Evolutionary conservation across 2,329 filamentous ascomycete genomes (phyloP), one percentile per base, ranked within the genome.

Genomic region (Ascochyta viciae-villosae): DNA sequence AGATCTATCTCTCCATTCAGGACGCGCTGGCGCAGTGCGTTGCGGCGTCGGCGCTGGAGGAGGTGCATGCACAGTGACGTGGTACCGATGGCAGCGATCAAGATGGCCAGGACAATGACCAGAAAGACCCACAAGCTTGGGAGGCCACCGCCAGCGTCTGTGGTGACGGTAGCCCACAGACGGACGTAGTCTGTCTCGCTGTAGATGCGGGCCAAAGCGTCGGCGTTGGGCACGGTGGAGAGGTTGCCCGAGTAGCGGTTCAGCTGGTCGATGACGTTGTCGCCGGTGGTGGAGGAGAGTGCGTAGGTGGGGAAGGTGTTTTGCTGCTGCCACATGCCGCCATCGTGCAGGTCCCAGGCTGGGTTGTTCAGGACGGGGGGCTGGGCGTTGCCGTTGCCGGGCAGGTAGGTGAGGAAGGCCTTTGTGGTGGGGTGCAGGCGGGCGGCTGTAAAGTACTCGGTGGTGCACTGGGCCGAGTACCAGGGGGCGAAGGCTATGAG

Each of bases 401-500:
- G 80, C 27, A 81, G 73, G 62, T 82, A 88, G 62, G 86, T 84
- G n/a, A 88, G 58, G 50, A 87, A 80, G 19, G 77, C 83, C 38
- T 86, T 83, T 12, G 54, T 57, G 9, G 89, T 81, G 2, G 64
- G 47, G 23, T 85, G 82, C 62, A 88, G 85, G n/a, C 85, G 83
- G 19, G 83, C 83, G 12, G 80, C 78, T 16, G 82, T 77, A 42
- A 98, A 82, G 72, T 92, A 96, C 40, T 88, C 84, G 51, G 82
- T 77, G 12, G 91, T 89, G 72, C 94, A 99, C 24, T 85, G 79
- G 7, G 83, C 78, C 59, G 83, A 89, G 65, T 92, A 86, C 93
- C 94, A 98, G 26, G 94, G 94, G 23, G 91, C 93, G 49, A 97
- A 78, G 26, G 90, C 93, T 65, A 97, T 85, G 47, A 92, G 81